phyloP scores from a whole-genome alignment of 139 green algal genomes.

The Coelastrella sp. region DNA sequence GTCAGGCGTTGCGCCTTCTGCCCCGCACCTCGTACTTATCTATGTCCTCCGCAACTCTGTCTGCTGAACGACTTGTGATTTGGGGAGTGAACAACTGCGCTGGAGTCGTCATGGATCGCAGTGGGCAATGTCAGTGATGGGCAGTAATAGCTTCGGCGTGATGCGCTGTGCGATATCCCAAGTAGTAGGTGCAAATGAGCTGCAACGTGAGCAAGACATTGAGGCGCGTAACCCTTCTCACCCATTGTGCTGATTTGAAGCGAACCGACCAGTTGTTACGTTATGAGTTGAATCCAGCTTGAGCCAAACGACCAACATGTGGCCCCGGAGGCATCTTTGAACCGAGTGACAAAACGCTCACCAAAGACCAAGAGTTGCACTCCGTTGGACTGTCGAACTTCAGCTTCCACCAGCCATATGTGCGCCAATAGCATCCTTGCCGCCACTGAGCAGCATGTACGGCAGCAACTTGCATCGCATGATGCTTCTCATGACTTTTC shows the following conservation, averaged over 20 bases:
- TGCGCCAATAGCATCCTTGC: neutral
- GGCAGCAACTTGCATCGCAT: constrained; percentile 3
- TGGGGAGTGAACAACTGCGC: neutral
- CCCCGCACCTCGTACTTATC: constrained; percentile 40
- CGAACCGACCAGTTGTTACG: neutral
- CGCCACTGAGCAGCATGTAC: constrained; percentile 45
- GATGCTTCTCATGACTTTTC: constrained; percentile 53
- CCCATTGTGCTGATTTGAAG: neutral
- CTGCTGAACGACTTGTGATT: constrained; percentile 15
- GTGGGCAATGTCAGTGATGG: neutral
- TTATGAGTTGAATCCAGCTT: neutral
- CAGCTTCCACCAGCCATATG: neutral
- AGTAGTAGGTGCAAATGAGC: too few relatives aligned
- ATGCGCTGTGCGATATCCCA: too few relatives aligned
- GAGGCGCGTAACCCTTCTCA: too few relatives aligned
- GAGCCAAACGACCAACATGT: too few relatives aligned
- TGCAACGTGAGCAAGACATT: too few relatives aligned
- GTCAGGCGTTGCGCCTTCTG: neutral
- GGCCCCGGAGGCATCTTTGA: too few relatives aligned
- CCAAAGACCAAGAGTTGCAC: too few relatives aligned
- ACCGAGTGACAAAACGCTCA: too few relatives aligned
- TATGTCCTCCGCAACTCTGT: constrained; percentile 26
- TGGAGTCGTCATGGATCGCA: constrained; percentile 13
- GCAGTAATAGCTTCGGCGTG: neutral
- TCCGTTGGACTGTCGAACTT: too few relatives aligned